These are phyloP conservation scores for Stagonosporopsis vannaccii DNA, from an alignment of 2,329 filamentous ascomycete species.

Conservation along the genomic window DNA sequence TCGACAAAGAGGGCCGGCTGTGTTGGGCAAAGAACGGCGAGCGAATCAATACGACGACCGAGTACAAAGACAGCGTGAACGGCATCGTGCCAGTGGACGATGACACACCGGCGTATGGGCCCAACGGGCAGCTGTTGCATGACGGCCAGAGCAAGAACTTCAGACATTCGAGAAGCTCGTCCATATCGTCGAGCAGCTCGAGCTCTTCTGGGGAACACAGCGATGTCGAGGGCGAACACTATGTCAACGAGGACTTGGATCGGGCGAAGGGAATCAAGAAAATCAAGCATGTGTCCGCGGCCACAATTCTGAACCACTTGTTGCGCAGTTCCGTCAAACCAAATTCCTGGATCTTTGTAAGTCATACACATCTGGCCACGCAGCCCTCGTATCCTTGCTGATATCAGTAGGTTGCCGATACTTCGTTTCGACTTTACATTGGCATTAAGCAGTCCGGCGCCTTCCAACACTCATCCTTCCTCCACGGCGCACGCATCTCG, in stretches of 20 bases:
- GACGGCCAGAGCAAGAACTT: slow-evolving; percentile 33
- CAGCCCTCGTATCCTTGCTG: not conserved
- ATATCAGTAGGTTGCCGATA: slow-evolving; percentile 69
- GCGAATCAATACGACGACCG: slow-evolving; percentile 76
- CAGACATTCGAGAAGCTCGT: slow-evolving; percentile 27
- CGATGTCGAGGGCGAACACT: slow-evolving; percentile 68
- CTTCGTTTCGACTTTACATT: slow-evolving; percentile 82
- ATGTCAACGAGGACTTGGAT: slow-evolving; percentile 69
- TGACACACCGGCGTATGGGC: slow-evolving; percentile 51
- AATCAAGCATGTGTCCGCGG: slow-evolving; percentile 71
- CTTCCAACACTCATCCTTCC: slow-evolving; percentile 90
- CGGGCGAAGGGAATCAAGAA: slow-evolving; percentile 67
- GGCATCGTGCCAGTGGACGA: slow-evolving; percentile 60
- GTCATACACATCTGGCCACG: slow-evolving; percentile 16
- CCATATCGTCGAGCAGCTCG: slow-evolving; percentile 34
- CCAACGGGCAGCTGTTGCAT: slow-evolving; percentile 33
- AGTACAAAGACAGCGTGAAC: slow-evolving; percentile 80
- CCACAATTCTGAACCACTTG: slow-evolving; percentile 79
- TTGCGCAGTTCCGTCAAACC: slow-evolving; percentile 80
- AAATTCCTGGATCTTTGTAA: slow-evolving; percentile 90
- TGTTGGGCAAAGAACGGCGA: slow-evolving; percentile 86
- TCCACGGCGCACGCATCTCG: slow-evolving; percentile 81
- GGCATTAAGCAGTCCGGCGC: slow-evolving; percentile 88
- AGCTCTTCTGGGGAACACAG: slow-evolving; percentile 57
- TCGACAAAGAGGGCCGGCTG: slow-evolving; percentile 77